Base-by-base conservation (phyloP, 768 basidiomycete species). In the Mrakia frigida region DNA sequence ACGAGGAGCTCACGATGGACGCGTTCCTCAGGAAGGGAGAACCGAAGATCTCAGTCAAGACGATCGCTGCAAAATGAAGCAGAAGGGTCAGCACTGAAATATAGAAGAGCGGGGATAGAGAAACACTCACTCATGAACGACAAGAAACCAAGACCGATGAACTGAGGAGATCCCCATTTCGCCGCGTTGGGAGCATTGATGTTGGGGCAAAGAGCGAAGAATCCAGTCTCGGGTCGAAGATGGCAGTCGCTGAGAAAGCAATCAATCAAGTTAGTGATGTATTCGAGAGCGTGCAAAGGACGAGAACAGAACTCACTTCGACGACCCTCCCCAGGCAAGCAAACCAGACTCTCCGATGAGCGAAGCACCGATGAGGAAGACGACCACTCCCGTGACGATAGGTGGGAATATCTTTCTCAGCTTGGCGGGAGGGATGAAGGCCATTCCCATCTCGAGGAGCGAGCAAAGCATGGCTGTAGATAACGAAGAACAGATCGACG, bases 121-220 rank as follows among this genome's bases (percentile, higher is more conserved):
- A 43, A 4, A 14, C 10, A 43, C 43, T 43, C 5, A 43, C 43
- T 43, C 43, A 50, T 80, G 83, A 93, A 94, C 0, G 90, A 90
- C 39, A 94, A 85, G 86, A 95, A 94, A 0, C 93, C 93, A 35
- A 95, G 87, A 5, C 93, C 92, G 67, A 93, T 90, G 84, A 92
- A 92, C 81, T 92, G 87, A 0, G 92, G 89, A 0, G 90, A 90
- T 13, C 91, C 92, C 91, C 91, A 94, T 7, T 88, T 89, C 52
- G 41, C 77, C 0, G 92, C 88, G 2, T 88, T 85, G 5, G 91
- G 91, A 11, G 91, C 91, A 41, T 84, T 83, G 67, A 89, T 90
- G 18, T 87, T 89, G 0, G 91, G 92, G 79, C 92, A 94, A 1
- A 92, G 84, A 75, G 85, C 82, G 82, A 91, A 93, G 74, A 90